These are phyloP conservation scores for Gossypium longicalyx DNA, from an alignment of 345 rosid species.

Conservation along the genomic window DNA sequence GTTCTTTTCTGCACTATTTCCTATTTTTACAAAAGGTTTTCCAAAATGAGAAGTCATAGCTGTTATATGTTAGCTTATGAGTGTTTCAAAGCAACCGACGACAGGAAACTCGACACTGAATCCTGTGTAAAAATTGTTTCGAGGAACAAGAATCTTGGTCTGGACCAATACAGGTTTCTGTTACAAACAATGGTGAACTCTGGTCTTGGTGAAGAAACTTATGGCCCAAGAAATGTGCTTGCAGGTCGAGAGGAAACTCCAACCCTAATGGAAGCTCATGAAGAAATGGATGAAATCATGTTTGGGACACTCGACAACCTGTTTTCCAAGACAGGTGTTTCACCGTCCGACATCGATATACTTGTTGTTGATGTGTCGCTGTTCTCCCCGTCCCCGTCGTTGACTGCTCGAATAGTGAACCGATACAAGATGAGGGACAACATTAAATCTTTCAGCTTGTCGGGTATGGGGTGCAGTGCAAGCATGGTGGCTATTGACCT, in stretches of 20 bases:
- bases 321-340: slow-evolving; percentile 38
- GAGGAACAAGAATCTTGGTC: slow-evolving; percentile 52
- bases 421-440: slow-evolving; percentile 62
- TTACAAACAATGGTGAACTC: slow-evolving; percentile 52
- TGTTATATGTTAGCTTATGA: slow-evolving; percentile 71
- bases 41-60: slow-evolving; percentile 28
- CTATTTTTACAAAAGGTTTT: slow-evolving; percentile 11
- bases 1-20: slow-evolving; percentile 15
- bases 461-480: slow-evolving; percentile 70
- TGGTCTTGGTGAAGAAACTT: slow-evolving; percentile 71
- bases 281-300: slow-evolving; percentile 56
- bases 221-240: slow-evolving; percentile 49
- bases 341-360: slow-evolving; percentile 54
- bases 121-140: slow-evolving; percentile 37
- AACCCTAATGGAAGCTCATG: slow-evolving; percentile 31
- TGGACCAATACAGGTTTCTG: slow-evolving; percentile 62
- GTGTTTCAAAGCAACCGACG: slow-evolving; percentile 49
- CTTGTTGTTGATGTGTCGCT: slow-evolving; percentile 64
- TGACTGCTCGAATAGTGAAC: slow-evolving; percentile 55
- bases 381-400: slow-evolving; percentile 62
- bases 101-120: slow-evolving; percentile 48
- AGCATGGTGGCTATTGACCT: slow-evolving; percentile 43
- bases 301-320: slow-evolving; percentile 54
- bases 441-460: slow-evolving; percentile 57
- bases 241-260: slow-evolving; percentile 50